Base-by-base conservation (phyloP, 768 basidiomycete species). In the Russula sp. region DNA sequence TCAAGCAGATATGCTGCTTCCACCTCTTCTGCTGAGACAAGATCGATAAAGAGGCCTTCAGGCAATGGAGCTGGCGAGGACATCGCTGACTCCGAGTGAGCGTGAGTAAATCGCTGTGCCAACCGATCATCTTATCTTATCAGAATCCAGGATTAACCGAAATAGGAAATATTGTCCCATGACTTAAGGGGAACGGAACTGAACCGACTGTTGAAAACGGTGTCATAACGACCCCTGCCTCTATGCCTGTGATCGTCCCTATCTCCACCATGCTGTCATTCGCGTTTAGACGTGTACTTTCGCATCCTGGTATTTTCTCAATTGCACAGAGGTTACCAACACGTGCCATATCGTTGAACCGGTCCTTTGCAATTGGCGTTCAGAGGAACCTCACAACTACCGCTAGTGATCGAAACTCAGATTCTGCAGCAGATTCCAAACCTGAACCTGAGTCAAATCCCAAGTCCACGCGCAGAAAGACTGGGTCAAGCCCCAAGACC, bases 1-100 rank as follows among this genome's bases (percentile, higher is more conserved):
- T 88, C 85, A 32, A 88, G 79, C 26, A 74, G 69, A 51, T 81
- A 69, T 0, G 82, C 84, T 48, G 70, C 69, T 10, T 71, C 68
- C 2, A 85, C 57, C 40, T 86, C 81, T 5, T 77, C 73, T 20
- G 73, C 62, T 5, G 76, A 65, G 4, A 86, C 72, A 65, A 76
- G 74, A 67, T 81, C 81, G 71, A 70, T 81, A 80, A 58, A 74
- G 59, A 65, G 44, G 34, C 52, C 50, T 38, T 63, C 62, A 9
- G 62, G 68, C 18, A 64, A 52, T 56, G 58, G 4, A 7, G 49
- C 51, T 8, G 28, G 36, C 10, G 22, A 46, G n/a, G 59, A 22
- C 64, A 61, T 56, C 18, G 18, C 18, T 16, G n/a, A n/a, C n/a
- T n/a, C n/a, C n/a, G 28, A 26, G n/a, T 32, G 22, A 11, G 51